These are phyloP conservation scores for Kwoniella heveanensis DNA, from an alignment of 768 basidiomycete genomes.

Conservation along the genomic window DNA sequence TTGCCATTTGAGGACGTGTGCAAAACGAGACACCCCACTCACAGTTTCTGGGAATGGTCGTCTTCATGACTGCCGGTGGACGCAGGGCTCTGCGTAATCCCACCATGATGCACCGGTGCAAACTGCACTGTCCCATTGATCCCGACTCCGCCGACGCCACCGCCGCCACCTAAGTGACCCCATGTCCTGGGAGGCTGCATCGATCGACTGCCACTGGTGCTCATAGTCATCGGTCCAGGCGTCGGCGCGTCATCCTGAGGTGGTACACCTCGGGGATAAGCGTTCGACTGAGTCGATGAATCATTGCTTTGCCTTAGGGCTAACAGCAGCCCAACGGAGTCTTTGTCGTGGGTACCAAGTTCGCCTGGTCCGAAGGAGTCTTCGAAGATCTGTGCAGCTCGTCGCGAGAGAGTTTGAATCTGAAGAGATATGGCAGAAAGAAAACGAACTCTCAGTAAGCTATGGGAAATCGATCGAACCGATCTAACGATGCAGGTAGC, in stretches of 20 bases:
- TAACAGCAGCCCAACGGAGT: slow-evolving; percentile 46
- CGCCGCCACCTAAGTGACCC: slow-evolving; percentile 9
- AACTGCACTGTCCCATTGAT: no score
- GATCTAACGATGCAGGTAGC: no score
- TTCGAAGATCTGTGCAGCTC: slow-evolving; percentile 50
- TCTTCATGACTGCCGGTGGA: slow-evolving; percentile 45
- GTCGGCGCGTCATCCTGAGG: slow-evolving; percentile 32
- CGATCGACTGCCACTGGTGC: neutral
- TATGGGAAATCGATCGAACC: no score
- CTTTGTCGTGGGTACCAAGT: slow-evolving; percentile 38
- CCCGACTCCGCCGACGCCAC: neutral
- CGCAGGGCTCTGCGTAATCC: slow-evolving; percentile 32
- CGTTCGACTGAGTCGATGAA: slow-evolving; percentile 22
- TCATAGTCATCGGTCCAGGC: slow-evolving; percentile 8
- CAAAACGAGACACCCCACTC: slow-evolving; percentile 8
- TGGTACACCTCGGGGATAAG: slow-evolving; percentile 22
- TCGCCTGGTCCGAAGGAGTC: slow-evolving; percentile 42
- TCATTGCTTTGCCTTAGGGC: slow-evolving; percentile 48
- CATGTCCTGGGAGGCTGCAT: slow-evolving; percentile 22
- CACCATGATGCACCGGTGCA: slow-evolving; percentile 24
- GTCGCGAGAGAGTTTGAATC: slow-evolving; percentile 52
- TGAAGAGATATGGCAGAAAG: slow-evolving; percentile 12
- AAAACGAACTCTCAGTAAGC: no score
- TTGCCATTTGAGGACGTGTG: no score
- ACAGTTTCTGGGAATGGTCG: slow-evolving; percentile 54